phyloP scores from a whole-genome alignment of 108 stramenopile genomes.

The Craspedostauros australis region DNA sequence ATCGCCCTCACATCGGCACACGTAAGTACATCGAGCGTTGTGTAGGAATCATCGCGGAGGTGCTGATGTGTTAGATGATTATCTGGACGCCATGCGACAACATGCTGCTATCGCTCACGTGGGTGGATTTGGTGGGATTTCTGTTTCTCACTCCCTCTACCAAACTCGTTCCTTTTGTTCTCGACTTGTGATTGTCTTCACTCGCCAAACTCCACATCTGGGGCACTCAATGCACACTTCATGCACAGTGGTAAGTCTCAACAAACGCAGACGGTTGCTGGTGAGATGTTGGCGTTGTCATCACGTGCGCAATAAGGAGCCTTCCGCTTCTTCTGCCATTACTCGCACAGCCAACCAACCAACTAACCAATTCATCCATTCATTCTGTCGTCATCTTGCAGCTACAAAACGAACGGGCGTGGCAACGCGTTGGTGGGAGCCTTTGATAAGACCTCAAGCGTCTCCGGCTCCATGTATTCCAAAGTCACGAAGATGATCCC shows the following conservation, averaged over 20 bases:
- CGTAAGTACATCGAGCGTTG: slow-evolving; percentile 1
- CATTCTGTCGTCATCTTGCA: too few species aligned
- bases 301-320: too few species aligned
- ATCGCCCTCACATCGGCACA: slow-evolving; percentile 25
- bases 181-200: too few species aligned
- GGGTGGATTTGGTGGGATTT: not conserved
- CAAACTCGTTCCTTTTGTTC: too few species aligned
- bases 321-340: too few species aligned
- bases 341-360: too few species aligned
- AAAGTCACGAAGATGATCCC: not conserved
- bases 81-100: not conserved
- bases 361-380: too few species aligned
- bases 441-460: too few species aligned
- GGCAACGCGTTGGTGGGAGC: too few species aligned
- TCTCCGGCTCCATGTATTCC: not conserved
- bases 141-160: not conserved
- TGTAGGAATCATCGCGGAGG: not conserved
- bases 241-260: too few species aligned
- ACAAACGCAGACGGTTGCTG: too few species aligned
- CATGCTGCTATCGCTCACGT: not conserved
- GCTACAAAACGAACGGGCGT: not conserved
- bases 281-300: too few species aligned
- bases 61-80: not conserved
- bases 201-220: slow-evolving; percentile 1
- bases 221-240: not conserved